Conservation (phyloP, 345 rosid genomes). For the Euphorbia peplus region DNA sequence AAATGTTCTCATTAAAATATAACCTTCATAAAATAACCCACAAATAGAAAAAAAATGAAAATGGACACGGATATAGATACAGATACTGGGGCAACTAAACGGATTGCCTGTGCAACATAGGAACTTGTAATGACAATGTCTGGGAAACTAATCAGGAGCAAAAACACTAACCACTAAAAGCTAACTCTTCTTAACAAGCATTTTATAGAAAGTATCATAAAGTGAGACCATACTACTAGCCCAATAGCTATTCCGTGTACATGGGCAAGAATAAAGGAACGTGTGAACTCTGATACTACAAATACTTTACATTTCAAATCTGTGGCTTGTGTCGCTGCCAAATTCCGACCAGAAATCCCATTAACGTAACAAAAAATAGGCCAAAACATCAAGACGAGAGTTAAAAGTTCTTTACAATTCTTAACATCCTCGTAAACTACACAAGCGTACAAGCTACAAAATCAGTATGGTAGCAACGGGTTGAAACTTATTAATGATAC, state of each 20-base stretch:
- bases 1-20: no score
- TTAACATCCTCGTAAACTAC: background rate
- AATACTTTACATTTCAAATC: background rate
- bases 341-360: background rate
- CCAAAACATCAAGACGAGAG: background rate
- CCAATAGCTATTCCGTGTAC: background rate
- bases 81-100: no score
- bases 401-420: background rate
- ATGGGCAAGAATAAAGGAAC: background rate
- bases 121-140: background rate
- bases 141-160: background rate
- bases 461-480: no score
- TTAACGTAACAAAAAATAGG: background rate
- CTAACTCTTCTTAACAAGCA: background rate
- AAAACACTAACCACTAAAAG: background rate
- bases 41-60: no score
- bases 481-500: no score
- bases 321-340: background rate
- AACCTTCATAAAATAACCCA: no score
- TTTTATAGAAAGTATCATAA: background rate
- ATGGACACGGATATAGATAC: no score
- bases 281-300: background rate
- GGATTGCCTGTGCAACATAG: no score
- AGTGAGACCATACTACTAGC: no score
- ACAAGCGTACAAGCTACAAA: background rate